Evolutionary conservation across 441 rosid species (phyloP).

Genomic region (Erodium moschatum): DNA sequence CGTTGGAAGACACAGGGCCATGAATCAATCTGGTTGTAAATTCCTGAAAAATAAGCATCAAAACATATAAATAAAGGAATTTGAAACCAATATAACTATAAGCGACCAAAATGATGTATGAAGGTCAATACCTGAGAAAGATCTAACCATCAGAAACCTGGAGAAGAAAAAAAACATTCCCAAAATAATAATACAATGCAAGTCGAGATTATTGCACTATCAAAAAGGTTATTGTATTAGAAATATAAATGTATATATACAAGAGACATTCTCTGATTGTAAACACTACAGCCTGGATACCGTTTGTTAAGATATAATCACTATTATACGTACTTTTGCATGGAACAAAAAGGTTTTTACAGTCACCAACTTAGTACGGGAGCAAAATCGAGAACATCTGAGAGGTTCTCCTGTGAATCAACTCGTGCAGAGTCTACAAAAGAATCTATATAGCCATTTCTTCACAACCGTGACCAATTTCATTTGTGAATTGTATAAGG

Average conservation of each 20-base stretch:
- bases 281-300: constrained; percentile 47
- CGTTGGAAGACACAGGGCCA: background rate
- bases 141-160: background rate
- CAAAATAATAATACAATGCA: too few species aligned
- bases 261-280: constrained; percentile 9
- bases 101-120: background rate
- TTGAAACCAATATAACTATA: background rate
- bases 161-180: background rate
- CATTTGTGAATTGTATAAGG: constrained; percentile 65
- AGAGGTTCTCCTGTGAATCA: constrained; percentile 41
- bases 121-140: background rate
- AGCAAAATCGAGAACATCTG: constrained; percentile 44
- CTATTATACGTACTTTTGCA: constrained; percentile 44
- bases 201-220: background rate
- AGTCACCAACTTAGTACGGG: constrained; percentile 52
- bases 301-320: constrained; percentile 34
- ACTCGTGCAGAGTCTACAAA: constrained; percentile 42
- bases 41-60: background rate
- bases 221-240: background rate
- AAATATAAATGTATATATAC: too few species aligned
- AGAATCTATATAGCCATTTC: constrained; percentile 60
- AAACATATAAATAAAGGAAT: background rate
- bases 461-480: constrained; percentile 36
- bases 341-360: constrained; percentile 46
- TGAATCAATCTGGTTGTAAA: background rate